Conservation (phyloP, 1,284 basidiomycete genomes). For the Leccinum pachyderme region DNA sequence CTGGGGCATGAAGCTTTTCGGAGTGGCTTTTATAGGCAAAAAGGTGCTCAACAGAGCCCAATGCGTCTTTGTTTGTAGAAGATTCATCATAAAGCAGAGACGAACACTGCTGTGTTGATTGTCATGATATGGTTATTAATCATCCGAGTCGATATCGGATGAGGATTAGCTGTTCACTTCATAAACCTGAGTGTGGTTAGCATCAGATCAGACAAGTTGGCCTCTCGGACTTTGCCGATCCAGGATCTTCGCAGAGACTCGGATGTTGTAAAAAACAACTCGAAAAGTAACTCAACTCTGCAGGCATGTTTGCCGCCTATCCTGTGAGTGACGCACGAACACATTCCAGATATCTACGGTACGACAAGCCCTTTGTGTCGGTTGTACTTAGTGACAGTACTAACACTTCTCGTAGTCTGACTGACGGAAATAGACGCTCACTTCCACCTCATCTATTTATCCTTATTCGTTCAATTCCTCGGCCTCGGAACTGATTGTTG, state of each 20-base stretch:
- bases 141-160: neutral
- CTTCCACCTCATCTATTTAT: neutral
- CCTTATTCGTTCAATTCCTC: neutral
- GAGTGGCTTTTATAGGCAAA: constrained; percentile 24
- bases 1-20: neutral
- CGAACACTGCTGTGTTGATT: neutral
- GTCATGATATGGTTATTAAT: neutral
- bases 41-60: neutral
- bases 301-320: neutral
- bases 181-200: too few species aligned
- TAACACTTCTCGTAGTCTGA: too few species aligned
- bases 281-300: neutral
- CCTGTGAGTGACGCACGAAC: neutral
- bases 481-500: neutral
- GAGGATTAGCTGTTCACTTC: too few species aligned
- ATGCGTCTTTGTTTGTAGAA: neutral
- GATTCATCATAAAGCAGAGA: neutral
- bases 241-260: too few species aligned
- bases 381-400: neutral
- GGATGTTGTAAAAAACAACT: neutral
- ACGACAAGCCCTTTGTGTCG: neutral
- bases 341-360: neutral
- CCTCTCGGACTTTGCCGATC: too few species aligned
- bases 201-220: too few species aligned
- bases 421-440: neutral